A percentile compares a stretch with the other conserved stretches of the same genome.
Conservation (phyloP, 441 rosid genomes). For the Raphanus hybrid region DNA sequence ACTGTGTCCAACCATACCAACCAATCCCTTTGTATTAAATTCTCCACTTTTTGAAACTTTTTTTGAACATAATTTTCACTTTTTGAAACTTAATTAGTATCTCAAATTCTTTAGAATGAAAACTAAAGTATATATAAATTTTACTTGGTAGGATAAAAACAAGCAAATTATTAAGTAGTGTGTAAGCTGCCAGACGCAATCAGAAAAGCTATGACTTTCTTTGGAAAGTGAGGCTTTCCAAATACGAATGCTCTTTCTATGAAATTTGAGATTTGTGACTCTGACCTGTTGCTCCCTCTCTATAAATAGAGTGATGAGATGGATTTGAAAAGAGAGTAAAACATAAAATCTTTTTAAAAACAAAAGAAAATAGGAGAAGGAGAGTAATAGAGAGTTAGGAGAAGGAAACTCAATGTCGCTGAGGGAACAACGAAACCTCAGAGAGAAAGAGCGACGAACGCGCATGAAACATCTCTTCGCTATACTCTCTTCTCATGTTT, state of each 20-base stretch:
- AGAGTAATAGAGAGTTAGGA: background rate
- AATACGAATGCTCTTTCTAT: background rate
- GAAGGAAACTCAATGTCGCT: conserved; percentile 33
- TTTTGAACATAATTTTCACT: too few species aligned
- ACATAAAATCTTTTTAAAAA: background rate
- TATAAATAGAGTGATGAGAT: conserved; percentile 8
- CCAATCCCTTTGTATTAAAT: background rate
- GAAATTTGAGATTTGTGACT: conserved; percentile 9
- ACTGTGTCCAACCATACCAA: conserved; percentile 1
- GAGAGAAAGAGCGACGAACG: conserved; percentile 46
- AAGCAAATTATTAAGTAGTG: too few species aligned
- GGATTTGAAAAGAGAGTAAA: conserved; percentile 16
- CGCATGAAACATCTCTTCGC: conserved; percentile 43
- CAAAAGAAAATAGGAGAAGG: conserved; percentile 15
- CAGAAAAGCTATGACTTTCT: too few species aligned
- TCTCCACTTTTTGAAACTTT: too few species aligned
- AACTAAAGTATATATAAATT: too few species aligned
- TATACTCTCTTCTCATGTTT: conserved; percentile 38
- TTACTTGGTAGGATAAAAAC: too few species aligned
- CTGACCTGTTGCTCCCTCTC: background rate
- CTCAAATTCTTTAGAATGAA: too few species aligned
- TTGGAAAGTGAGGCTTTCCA: background rate
- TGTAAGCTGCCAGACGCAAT: too few species aligned
- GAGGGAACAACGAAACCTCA: conserved; percentile 40
- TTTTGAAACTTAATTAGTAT: too few species aligned